These are phyloP conservation scores for Nannizziopsis barbatae DNA, from an alignment of 2,329 filamentous ascomycete genomes.

Conservation along the genomic window DNA sequence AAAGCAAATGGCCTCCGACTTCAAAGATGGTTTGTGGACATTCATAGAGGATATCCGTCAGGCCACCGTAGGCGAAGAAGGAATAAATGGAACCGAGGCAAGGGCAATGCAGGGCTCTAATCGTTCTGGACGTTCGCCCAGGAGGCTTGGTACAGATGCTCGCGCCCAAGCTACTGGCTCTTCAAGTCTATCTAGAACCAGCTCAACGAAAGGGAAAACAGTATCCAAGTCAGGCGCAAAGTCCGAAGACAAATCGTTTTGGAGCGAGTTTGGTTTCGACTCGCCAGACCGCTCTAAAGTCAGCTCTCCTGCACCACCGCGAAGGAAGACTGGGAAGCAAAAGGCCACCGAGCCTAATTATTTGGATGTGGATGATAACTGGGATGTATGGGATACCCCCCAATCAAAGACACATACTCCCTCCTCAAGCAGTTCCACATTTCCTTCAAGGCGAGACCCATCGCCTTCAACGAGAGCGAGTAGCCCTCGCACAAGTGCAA, in stretches of 20 bases:
- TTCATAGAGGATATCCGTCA: conserved; percentile 94
- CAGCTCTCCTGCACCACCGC: conserved; percentile 15
- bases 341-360: conserved; percentile 29
- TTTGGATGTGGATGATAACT: conserved; percentile 41
- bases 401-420: conserved; percentile 32
- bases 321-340: conserved; percentile 22
- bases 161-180: conserved; percentile 23
- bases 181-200: conserved; percentile 19
- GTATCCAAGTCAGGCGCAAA: conserved; percentile 26
- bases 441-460: conserved; percentile 39
- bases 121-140: conserved; percentile 20
- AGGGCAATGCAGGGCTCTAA: conserved; percentile 25
- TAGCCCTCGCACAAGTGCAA: conserved; percentile 45
- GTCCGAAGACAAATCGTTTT: conserved; percentile 39
- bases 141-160: conserved; percentile 23
- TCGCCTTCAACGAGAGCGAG: conserved; percentile 37
- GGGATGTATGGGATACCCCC: conserved; percentile 48
- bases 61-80: conserved; percentile 91
- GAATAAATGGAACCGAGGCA: conserved; percentile 48
- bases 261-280: conserved; percentile 43
- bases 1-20: conserved; percentile 78
- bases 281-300: conserved; percentile 31
- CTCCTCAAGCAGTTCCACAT: conserved; percentile 40
- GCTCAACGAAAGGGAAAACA: conserved; percentile 18
- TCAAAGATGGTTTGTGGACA: conserved; percentile 80